phyloP scores from a whole-genome alignment of 2,329 filamentous ascomycete species.

The Fusarium goolgardi region DNA sequence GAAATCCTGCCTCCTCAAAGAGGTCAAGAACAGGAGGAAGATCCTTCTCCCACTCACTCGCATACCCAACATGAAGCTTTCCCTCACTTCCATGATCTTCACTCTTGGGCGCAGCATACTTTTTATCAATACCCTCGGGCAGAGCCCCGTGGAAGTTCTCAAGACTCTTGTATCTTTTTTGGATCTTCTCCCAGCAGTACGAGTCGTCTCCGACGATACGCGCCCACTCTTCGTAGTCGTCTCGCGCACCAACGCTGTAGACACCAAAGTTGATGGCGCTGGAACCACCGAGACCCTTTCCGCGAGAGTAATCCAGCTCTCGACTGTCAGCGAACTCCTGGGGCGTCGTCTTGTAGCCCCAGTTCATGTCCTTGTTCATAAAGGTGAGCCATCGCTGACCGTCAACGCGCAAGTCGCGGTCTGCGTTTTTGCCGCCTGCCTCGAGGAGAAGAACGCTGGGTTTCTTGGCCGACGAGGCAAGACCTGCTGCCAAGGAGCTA shows the following conservation, averaged over 20 bases:
- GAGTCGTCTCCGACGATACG: constrained; percentile 64
- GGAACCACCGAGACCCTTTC: constrained; percentile 63
- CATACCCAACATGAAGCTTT: constrained; percentile 61
- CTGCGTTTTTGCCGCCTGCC: constrained; percentile 64
- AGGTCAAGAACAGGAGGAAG: constrained; percentile 58
- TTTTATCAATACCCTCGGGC: constrained; percentile 52
- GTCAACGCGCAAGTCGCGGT: constrained; percentile 59
- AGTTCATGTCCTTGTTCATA: constrained; percentile 61
- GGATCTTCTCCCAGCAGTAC: constrained; percentile 66
- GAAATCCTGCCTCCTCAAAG: constrained; percentile 61
- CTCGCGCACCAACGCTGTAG: constrained; percentile 65
- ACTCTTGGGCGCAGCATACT: constrained; percentile 60
- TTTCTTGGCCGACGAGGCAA: constrained; percentile 59
- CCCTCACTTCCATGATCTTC: constrained; percentile 63
- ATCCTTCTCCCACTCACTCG: constrained; percentile 61
- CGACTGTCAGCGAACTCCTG: constrained; percentile 58
- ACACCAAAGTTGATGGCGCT: constrained; percentile 67
- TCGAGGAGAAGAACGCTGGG: constrained; percentile 71
- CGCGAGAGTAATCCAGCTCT: constrained; percentile 61
- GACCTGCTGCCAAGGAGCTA: constrained; percentile 63
- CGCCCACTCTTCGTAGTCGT: constrained; percentile 73
- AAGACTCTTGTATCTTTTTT: constrained; percentile 62
- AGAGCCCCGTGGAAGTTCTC: constrained; percentile 63
- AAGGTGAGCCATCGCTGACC: constrained; percentile 68
- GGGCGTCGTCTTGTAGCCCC: constrained; percentile 62